Evolutionary conservation across 495 filamentous ascomycete species (phyloP), one percentile per base, ranked within the genome.

Genomic region (Aspergillus taichungensis): DNA sequence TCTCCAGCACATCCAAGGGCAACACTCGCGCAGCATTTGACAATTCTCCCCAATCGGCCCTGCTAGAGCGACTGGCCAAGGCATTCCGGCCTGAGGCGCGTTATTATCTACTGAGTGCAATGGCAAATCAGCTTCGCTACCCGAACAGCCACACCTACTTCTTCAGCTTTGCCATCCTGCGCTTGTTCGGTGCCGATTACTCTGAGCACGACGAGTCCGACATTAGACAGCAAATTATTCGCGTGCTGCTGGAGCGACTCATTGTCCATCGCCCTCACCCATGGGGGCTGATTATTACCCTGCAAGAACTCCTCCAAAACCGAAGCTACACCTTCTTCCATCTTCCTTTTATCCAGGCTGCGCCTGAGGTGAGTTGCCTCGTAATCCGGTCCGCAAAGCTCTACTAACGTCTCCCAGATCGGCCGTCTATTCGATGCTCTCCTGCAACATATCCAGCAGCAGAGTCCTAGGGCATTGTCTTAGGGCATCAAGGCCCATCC

Each of bases 261-360:
- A 79, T 91, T 40, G 87, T 89, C 12, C 87, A 86, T 61, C 87
- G 90, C 60, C 92, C 92, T 29, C 94, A 97, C 61, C 90, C 92
- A 10, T 99, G 92, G 92, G 92, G 92, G 11, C 64, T 97, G 34
- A 86, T 96, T 61, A 83, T 94, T 46, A 94, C 88, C 13, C 75
- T 94, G 39, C 68, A 94, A 36, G 94, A 97, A 68, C 72, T 99
- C 37, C 72, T 94, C 45, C 92, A 95, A 69, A 96, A 94, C 57
- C 80, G 83, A 35, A 84, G 78, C 54, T 89, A 87, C 55, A 76
- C 79, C 53, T 91, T 99, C 73, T 99, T 92, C 74, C 84, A 88
- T 34, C 74, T 95, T 49, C 86, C 87, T 34, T 96, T 94, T 49
- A 86, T 95, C 68, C 91, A 94, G 69, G 77, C 80, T 51, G 78